These are phyloP conservation scores for Oxyria digyna DNA, from an alignment of 148 eudicot species.

Conservation along the genomic window DNA sequence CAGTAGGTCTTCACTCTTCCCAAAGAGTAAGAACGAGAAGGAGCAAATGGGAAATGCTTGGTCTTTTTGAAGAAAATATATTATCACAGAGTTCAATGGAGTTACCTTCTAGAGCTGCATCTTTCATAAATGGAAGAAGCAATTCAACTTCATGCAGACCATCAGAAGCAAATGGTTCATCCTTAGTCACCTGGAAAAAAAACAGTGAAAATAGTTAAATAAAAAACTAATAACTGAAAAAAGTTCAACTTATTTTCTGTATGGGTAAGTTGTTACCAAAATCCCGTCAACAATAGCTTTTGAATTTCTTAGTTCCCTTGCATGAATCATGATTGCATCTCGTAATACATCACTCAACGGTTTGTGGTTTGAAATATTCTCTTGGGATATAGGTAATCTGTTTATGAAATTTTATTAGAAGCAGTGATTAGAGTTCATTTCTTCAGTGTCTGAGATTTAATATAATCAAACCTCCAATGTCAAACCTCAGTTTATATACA, in stretches of 20 bases:
- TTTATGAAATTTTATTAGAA: not conserved
- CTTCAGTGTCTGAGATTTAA: not conserved
- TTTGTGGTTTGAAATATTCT: slow-evolving; percentile 24
- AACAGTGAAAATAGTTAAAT: not conserved
- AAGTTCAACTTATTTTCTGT: not conserved
- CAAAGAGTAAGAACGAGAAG: not conserved
- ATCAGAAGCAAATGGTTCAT: slow-evolving; percentile 41
- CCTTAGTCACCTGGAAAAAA: slow-evolving; percentile 39
- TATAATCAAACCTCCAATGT: not conserved
- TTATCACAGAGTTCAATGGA: slow-evolving; percentile 8
- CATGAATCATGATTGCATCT: slow-evolving; percentile 48
- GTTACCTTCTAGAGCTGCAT: slow-evolving; percentile 54
- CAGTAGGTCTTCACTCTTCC: not conserved
- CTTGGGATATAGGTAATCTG: slow-evolving; percentile 64
- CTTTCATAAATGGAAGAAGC: slow-evolving; percentile 71
- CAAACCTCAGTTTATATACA: not conserved
- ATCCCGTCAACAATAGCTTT: slow-evolving; percentile 66
- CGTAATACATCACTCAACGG: slow-evolving; percentile 44
- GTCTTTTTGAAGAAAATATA: not conserved
- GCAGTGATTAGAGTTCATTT: not conserved
- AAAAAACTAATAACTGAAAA: not conserved
- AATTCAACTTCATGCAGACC: slow-evolving; percentile 73
- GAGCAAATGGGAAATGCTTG: not conserved
- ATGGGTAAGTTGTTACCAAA: slow-evolving; percentile 36
- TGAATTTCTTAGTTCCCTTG: slow-evolving; percentile 59